These are phyloP conservation scores for Coemansia sp. DNA, from an alignment of 192 early-diverging fungal species.

Conservation along the genomic window DNA sequence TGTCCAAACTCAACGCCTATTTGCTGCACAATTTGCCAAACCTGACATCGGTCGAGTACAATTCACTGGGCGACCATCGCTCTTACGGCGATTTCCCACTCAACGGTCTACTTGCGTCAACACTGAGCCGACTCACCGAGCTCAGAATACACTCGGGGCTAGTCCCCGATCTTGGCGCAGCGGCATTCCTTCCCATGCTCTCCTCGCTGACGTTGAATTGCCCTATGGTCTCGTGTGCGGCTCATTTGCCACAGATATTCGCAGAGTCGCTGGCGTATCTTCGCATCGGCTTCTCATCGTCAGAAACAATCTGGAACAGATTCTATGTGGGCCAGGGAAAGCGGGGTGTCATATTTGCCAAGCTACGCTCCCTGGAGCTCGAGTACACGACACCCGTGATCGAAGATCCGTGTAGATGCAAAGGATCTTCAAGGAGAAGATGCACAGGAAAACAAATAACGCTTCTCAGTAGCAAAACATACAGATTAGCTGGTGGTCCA, in stretches of 20 bases:
- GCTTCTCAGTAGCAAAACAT: not conserved
- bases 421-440: not conserved
- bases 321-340: constrained; percentile 23
- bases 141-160: constrained; percentile 23
- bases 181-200: constrained; percentile 34
- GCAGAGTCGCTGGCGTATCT: constrained; percentile 32
- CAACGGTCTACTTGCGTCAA: constrained; percentile 32
- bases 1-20: constrained; percentile 32
- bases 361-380: constrained; percentile 25
- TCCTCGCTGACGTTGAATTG: constrained; percentile 30
- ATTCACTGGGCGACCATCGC: constrained; percentile 22
- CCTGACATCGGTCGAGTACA: constrained; percentile 30
- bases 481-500: not conserved
- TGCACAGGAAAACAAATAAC: not conserved
- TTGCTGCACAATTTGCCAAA: constrained; percentile 36
- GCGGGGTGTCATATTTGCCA: constrained; percentile 15
- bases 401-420: not conserved
- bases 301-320: constrained; percentile 36
- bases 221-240: constrained; percentile 19
- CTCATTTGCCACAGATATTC: constrained; percentile 35
- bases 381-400: constrained; percentile 25
- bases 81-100: constrained; percentile 41
- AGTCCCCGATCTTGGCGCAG: constrained; percentile 26
- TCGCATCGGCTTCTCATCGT: constrained; percentile 36
- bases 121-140: constrained; percentile 18